Evolutionary conservation across 108 stramenopile species (phyloP).

Genomic region (Cyclotella kingstonii): DNA sequence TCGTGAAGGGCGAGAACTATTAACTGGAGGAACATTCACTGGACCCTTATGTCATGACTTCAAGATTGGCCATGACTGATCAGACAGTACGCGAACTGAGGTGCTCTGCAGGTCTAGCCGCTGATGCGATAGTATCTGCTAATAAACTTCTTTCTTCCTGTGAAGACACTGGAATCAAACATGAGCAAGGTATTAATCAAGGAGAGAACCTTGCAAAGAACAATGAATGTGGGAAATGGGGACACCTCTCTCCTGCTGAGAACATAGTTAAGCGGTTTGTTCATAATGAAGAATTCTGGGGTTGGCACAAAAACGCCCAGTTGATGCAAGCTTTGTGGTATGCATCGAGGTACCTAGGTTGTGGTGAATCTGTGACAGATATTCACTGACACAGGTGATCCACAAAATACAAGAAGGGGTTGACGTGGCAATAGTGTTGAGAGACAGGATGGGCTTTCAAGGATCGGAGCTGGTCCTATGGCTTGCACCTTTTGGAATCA

Average conservation of each 20-base stretch:
- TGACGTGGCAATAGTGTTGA: too few relatives aligned
- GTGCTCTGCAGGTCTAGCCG: slow-evolving; percentile 7
- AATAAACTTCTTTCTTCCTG: slow-evolving; percentile 1
- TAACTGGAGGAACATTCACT: too few relatives aligned
- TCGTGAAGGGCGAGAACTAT: too few relatives aligned
- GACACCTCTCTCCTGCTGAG: slow-evolving; percentile 4
- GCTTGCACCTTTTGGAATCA: too few relatives aligned
- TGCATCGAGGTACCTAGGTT: slow-evolving; percentile 20
- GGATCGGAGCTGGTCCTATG: too few relatives aligned
- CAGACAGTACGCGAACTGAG: slow-evolving; percentile 10
- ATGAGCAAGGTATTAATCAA: slow-evolving; percentile 7
- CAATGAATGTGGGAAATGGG: slow-evolving; percentile 3
- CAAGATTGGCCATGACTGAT: too few relatives aligned
- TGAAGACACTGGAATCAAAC: slow-evolving; percentile 7
- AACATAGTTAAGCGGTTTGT: slow-evolving; percentile 18
- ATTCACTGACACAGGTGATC: too few relatives aligned
- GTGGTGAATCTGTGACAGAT: too few relatives aligned
- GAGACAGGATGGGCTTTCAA: too few relatives aligned
- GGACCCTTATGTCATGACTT: too few relatives aligned
- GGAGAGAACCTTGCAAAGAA: slow-evolving; percentile 35
- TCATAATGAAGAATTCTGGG: slow-evolving; percentile 23
- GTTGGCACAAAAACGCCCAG: slow-evolving; percentile 23
- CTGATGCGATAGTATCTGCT: slow-evolving; percentile 14
- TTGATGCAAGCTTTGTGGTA: slow-evolving; percentile 21
- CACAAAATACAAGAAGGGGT: too few relatives aligned